Conservation (phyloP, 108 stramenopile species). For the Fragilaria crotonensis region DNA sequence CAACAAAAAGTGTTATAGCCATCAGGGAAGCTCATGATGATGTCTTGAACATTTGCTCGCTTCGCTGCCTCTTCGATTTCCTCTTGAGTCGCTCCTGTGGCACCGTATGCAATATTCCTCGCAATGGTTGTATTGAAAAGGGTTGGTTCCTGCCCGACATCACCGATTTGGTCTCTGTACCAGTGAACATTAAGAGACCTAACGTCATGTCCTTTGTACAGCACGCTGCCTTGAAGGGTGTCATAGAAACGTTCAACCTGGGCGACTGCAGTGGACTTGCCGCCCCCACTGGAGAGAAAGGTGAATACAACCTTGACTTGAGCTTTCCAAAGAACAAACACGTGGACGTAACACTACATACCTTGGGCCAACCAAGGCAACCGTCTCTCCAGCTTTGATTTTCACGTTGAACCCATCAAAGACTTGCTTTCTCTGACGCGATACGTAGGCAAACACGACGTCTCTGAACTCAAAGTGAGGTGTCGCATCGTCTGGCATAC, state of each 20-base stretch:
- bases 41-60: conserved; percentile 85
- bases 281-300: conserved; percentile 82
- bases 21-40: conserved; percentile 61
- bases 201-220: conserved; percentile 74
- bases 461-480: conserved; percentile 44
- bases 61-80: conserved; percentile 77
- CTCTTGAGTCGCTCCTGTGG: conserved; percentile 32
- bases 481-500: conserved; percentile 22
- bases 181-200: conserved; percentile 58
- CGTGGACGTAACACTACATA: conserved; percentile 29
- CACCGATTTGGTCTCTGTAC: conserved; percentile 79
- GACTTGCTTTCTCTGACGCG: conserved; percentile 64
- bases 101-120: conserved; percentile 87
- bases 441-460: conserved; percentile 85
- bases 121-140: conserved; percentile 84
- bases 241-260: conserved; percentile 93
- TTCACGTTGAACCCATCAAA: conserved; percentile 50
- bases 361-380: conserved; percentile 27
- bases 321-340: not conserved
- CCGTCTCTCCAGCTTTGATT: conserved; percentile 29
- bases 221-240: conserved; percentile 65
- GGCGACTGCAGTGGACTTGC: conserved; percentile 81
- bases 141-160: conserved; percentile 82
- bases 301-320: no score
- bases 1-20: conserved; percentile 45